Evolutionary conservation across 2,329 filamentous ascomycete species (phyloP), one percentile per base, ranked within the genome.

Genomic region (Paraphaeosphaeria sporulosa): DNA sequence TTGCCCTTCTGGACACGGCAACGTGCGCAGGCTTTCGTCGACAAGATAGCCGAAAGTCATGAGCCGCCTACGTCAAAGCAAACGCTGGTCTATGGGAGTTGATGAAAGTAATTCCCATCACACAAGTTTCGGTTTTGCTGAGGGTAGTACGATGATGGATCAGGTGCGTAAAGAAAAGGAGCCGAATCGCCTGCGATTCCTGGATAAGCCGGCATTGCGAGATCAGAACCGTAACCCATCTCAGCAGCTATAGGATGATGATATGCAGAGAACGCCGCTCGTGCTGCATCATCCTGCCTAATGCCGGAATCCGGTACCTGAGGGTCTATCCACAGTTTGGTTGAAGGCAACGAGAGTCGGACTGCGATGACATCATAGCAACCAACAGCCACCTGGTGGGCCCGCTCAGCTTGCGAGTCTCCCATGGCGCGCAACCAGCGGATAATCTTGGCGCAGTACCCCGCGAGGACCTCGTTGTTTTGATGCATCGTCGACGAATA

Each of bases 391-490:
- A 73, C 58, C 10, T 57, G 56, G 46, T 66, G 70, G 1, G 72
- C 73, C 34, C 68, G 66, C 36, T 61, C 61, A n/a, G 71, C 70
- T 12, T 71, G 57, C 1, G 71, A 63, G 52, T 72, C 68, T 3
- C 74, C 70, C 71, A 80, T 75, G 19, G 50, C 62, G 12, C 70
- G 64, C 25, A 81, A 60, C 76, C 76, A 80, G 5, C 67, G 62
- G 7, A 78, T 62, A 1, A 70, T 60, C 55, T 76, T 78, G 47
- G 68, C 71, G 10, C 71, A 65, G 54, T 68, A 68, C 12, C 64
- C 59, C 4, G 72, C 64, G 15, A 72, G 44, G 1, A 67, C 62
- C 15, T 70, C 57, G 34, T 52, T 59, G 10, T 69, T 65, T 9
- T 69, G 64, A 19, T 69, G 65, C 0, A 68, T 69, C 13, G 63